Percentiles rank a stretch among this genome's conserved stretches.
Conservation (phyloP, 2,329 filamentous ascomycete species). For the Cyclaneusma minus region DNA sequence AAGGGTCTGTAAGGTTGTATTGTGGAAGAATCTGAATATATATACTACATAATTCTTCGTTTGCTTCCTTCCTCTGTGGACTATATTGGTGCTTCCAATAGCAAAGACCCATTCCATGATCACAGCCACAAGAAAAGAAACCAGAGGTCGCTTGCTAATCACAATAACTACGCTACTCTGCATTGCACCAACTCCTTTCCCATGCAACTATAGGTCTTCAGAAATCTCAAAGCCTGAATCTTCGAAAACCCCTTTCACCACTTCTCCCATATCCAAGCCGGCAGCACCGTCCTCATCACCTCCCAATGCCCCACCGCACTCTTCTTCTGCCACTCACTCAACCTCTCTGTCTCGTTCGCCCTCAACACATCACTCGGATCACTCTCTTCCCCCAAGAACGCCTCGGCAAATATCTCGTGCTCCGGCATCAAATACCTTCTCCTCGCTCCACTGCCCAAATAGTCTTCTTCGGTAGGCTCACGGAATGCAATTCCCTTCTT, state of each 20-base stretch:
- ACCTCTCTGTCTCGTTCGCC: slow-evolving; percentile 45
- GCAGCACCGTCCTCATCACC: slow-evolving; percentile 78
- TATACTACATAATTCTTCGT: no score
- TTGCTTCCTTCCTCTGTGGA: no score
- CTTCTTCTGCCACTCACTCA: slow-evolving; percentile 57
- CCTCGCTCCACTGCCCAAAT: slow-evolving; percentile 55
- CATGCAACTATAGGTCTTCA: slow-evolving; percentile 1
- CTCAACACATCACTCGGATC: slow-evolving; percentile 34
- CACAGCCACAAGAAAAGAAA: no score
- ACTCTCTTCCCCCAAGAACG: slow-evolving; percentile 26
- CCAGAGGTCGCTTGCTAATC: no score
- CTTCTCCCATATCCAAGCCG: slow-evolving; percentile 66
- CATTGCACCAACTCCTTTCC: neutral
- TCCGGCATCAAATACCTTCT: slow-evolving; percentile 55
- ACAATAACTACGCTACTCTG: neutral
- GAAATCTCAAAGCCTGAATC: neutral
- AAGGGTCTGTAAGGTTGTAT: no score
- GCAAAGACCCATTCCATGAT: no score
- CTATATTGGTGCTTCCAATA: no score
- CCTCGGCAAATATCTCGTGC: slow-evolving; percentile 45
- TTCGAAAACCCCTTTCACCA: slow-evolving; percentile 39
- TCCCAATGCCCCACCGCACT: slow-evolving; percentile 78
- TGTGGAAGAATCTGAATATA: no score
- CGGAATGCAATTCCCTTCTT: slow-evolving; percentile 46
- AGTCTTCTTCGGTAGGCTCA: slow-evolving; percentile 45